phyloP scores from a whole-genome alignment of 176 grass and related monocot species.

The Oryza australiensis region DNA sequence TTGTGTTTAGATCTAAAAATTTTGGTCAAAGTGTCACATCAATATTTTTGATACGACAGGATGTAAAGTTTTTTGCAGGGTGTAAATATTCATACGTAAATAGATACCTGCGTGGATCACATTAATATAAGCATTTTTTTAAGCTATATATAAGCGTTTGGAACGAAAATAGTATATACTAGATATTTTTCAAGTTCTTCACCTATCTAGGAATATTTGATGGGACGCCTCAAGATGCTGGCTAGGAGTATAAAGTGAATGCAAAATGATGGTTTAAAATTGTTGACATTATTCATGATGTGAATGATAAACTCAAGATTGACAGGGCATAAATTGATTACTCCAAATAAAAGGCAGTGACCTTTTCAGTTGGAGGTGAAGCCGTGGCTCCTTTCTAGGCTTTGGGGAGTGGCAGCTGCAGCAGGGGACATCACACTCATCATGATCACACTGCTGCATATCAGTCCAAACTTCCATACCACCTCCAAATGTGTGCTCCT shows the following conservation, averaged over 20 bases:
- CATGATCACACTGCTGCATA: slow-evolving; percentile 39
- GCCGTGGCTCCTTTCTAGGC: slow-evolving; percentile 44
- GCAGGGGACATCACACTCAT: slow-evolving; percentile 36
- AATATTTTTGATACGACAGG: too few relatives aligned
- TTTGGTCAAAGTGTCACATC: too few relatives aligned
- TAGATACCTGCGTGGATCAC: too few relatives aligned
- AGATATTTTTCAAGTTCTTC: background rate
- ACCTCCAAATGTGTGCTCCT: slow-evolving; percentile 31
- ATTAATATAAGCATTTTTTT: too few relatives aligned
- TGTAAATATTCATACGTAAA: too few relatives aligned
- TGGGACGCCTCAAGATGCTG: slow-evolving; percentile 7
- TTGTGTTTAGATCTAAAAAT: too few relatives aligned
- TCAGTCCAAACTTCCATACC: slow-evolving; percentile 45
- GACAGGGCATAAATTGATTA: slow-evolving; percentile 1
- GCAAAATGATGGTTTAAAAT: slow-evolving; percentile 19
- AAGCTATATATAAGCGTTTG: too few relatives aligned
- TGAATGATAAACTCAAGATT: slow-evolving; percentile 26
- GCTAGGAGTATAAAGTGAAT: background rate
- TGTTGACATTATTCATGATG: slow-evolving; percentile 30
- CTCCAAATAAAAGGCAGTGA: slow-evolving; percentile 54
- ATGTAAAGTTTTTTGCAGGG: too few relatives aligned
- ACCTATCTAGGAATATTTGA: slow-evolving; percentile 13
- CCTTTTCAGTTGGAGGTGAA: slow-evolving; percentile 66
- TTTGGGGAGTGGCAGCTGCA: slow-evolving; percentile 41
- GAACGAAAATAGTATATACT: too few relatives aligned